phyloP scores from a whole-genome alignment of 2,329 filamentous ascomycete species.

The Aspergillus latus region DNA sequence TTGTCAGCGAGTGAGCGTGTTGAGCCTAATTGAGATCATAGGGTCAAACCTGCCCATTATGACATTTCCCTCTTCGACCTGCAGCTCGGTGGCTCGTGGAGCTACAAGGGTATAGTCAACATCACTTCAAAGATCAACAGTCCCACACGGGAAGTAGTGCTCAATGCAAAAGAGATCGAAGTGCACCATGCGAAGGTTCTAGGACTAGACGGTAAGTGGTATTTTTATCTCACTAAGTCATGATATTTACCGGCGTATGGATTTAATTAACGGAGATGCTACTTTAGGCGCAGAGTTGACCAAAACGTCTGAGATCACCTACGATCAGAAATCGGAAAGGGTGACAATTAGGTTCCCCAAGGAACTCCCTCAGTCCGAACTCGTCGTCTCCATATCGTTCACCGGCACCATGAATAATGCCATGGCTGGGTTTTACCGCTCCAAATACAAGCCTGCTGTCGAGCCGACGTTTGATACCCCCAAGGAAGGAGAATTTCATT shows the following conservation, averaged over 20 bases:
- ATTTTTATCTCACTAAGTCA: neutral
- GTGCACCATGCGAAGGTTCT: slow-evolving; percentile 59
- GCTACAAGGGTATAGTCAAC: slow-evolving; percentile 80
- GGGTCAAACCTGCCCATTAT: slow-evolving; percentile 84
- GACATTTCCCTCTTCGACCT: slow-evolving; percentile 76
- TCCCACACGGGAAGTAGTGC: slow-evolving; percentile 70
- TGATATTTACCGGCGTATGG: neutral
- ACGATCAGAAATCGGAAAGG: slow-evolving; percentile 81
- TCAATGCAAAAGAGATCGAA: slow-evolving; percentile 85
- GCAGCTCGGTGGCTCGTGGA: slow-evolving; percentile 69
- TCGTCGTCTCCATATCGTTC: slow-evolving; percentile 72
- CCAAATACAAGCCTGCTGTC: slow-evolving; percentile 82
- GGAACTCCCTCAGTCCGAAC: slow-evolving; percentile 66
- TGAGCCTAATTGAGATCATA: slow-evolving; percentile 30
- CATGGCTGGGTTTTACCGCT: slow-evolving; percentile 92
- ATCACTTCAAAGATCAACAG: slow-evolving; percentile 74
- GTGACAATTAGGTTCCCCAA: slow-evolving; percentile 74
- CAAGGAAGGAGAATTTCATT: slow-evolving; percentile 63
- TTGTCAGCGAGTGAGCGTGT: slow-evolving; percentile 3
- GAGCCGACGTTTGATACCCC: slow-evolving; percentile 75
- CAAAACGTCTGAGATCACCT: slow-evolving; percentile 67
- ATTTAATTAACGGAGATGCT: slow-evolving; percentile 3
- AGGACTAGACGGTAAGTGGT: slow-evolving; percentile 34
- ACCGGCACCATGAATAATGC: slow-evolving; percentile 81
- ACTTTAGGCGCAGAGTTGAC: slow-evolving; percentile 28